Evolutionary conservation across 495 filamentous ascomycete genomes (phyloP), one percentile per base, ranked within the genome.

Genomic region (Jackrogersella minutella): DNA sequence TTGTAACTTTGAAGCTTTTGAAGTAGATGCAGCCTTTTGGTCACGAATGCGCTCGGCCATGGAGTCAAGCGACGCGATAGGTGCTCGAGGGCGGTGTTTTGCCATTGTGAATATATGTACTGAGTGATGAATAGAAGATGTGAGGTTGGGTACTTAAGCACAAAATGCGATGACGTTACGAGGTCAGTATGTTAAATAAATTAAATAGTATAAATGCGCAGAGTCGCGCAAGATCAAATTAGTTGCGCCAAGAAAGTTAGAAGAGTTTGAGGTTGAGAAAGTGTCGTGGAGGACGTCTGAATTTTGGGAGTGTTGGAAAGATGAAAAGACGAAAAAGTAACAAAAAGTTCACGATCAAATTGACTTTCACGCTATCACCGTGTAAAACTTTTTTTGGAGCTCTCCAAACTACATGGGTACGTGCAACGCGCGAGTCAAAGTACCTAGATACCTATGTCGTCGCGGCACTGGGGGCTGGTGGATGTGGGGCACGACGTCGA

Each of bases 321-420:
- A 1, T 31, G 9, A 2, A 9, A 14, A 22, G 5, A 2, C n/a
- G 10, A 22, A 52, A 46, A 47, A 14, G 24, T 16, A 10, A 30
- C 21, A 36, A 64, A 64, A 40, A 36, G 21, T 64, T 33, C 53
- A 69, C 26, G 22, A 21, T 19, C 21, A 37, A 60, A 71, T 59
- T 62, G 33, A 62, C 44, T 47, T 62, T 55, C 49, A 51, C 61
- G 56, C 19, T 22, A 5, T 36, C 5, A 52, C 11, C 37, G 0
- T 60, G 22, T 63, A 70, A 55, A 46, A 19, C 22, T 46, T 71
- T 67, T 67, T 65, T 62, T 63, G 59, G 56, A 58, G 59, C 55
- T 51, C 57, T 61, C 26, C 7, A 30, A 7, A 7, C 26, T 30
- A 7, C 26, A 7, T 7, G 26, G 26, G 26, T 30, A 3, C 26